A percentile compares a stretch with the other conserved stretches of the same genome.
phyloP scores from a whole-genome alignment of 164 flowering plant genomes.

The Piper betle region DNA sequence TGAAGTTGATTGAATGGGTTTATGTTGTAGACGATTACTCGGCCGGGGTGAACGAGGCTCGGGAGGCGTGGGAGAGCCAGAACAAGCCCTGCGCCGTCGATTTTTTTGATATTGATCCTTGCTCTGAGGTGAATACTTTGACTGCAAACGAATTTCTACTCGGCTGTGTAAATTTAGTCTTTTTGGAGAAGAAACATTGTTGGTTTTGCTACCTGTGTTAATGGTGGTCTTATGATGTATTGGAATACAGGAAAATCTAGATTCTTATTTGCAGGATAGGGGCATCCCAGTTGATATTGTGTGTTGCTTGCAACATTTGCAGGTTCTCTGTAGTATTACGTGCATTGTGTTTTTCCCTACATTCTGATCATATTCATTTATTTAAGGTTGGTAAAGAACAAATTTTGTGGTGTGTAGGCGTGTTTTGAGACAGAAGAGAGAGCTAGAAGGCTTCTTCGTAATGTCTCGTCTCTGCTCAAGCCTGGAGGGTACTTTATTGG shows the following conservation, averaged over 20 bases:
- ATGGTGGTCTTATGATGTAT: not conserved
- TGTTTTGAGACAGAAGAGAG: constrained; percentile 86
- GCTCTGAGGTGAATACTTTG: constrained; percentile 23
- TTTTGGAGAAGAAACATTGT: not conserved
- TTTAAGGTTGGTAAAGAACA: not conserved
- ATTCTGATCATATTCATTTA: not conserved
- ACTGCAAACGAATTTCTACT: too few species aligned
- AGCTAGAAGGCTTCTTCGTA: constrained; percentile 68
- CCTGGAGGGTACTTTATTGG: constrained; percentile 97
- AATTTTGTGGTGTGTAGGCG: constrained; percentile 30
- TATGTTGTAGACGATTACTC: constrained; percentile 40
- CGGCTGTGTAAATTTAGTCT: not conserved
- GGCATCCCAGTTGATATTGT: constrained; percentile 54
- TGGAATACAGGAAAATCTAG: constrained; percentile 50
- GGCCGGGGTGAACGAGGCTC: constrained; percentile 44
- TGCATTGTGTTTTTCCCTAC: not conserved
- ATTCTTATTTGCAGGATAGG: constrained; percentile 38
- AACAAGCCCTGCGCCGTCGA: constrained; percentile 63
- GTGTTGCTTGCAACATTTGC: constrained; percentile 89
- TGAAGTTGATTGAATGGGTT: not conserved
- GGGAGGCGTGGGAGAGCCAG: constrained; percentile 70
- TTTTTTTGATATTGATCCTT: constrained; percentile 76
- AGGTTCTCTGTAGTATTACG: constrained; percentile 28
- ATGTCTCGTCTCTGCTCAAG: constrained; percentile 72
- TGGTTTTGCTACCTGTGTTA: not conserved